Base-by-base conservation (phyloP, 306 rosid species). In the Lathyrus oleraceus region DNA sequence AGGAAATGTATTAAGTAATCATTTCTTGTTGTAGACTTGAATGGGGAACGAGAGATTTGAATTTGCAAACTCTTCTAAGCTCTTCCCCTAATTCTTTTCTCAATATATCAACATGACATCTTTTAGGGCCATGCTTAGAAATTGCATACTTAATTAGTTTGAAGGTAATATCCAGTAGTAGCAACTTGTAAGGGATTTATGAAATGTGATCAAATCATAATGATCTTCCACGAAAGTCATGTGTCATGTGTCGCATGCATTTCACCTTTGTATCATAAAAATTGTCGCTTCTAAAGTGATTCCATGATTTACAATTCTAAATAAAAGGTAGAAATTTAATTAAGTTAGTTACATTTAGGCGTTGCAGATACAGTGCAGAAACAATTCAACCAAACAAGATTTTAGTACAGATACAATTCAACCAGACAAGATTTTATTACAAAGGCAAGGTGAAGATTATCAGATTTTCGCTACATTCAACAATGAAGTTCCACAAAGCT, bases 361-460 rank as follows among this genome's bases (percentile, higher is more conserved):
- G 60, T 30, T 20, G 11, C 36, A 42, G 45, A 57, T 30, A 27
- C 60, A 16, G 16, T 21, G 43, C 32, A 16, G 63, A 72, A 74
- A 75, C 69, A 51, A 78, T 58, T 72, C 47, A 67, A 78, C 73
- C 42, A 78, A 38, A 67, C 49, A 73, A 61, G 28, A 59, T 52
- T 28, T 78, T 67, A 72, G 82, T 85, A 67, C 53, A 68, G 63
- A 69, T 78, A 75, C 71, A 56, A 78, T 58, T 72, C 47, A 67
- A 78, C 73, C 28, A 78, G 43, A 65, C 49, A 73, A 61, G 23
- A 59, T 48, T 28, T 78, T 70, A 72, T 84, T 85, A 69, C 53
- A 68, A 61, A 65, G 38, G 61, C 47, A 62, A 67, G 40, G 63
- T 30, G 40, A 77, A 80, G 74, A 76, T 62, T 69, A 25, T 70